Conservation (phyloP, 495 filamentous ascomycete species). For the Penicillium simplicissimum region DNA sequence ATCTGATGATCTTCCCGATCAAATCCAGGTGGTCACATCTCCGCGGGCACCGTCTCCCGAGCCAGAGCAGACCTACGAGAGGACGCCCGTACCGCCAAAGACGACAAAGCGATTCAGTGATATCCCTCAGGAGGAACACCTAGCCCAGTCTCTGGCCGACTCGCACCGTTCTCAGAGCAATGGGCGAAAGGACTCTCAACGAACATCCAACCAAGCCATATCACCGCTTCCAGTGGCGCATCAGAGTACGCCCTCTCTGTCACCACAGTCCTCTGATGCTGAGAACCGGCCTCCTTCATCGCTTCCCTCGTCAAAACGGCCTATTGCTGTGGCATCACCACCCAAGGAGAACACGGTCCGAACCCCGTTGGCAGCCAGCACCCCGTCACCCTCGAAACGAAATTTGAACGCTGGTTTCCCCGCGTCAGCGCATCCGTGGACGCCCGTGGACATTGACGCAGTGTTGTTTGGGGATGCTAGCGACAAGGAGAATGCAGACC, state of each 20-base stretch:
- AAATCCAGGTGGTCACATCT: slow-evolving; percentile 27
- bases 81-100: slow-evolving; percentile 43
- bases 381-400: slow-evolving; percentile 70
- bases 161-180: slow-evolving; percentile 24
- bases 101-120: slow-evolving; percentile 48
- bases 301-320: slow-evolving; percentile 46
- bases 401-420: slow-evolving; percentile 56
- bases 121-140: slow-evolving; percentile 44
- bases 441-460: slow-evolving; percentile 67
- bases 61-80: slow-evolving; percentile 22
- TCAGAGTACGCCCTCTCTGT: slow-evolving; percentile 55
- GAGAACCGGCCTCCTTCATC: slow-evolving; percentile 75
- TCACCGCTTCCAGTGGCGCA: slow-evolving; percentile 37
- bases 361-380: slow-evolving; percentile 53
- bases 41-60: slow-evolving; percentile 25
- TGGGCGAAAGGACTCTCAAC: slow-evolving; percentile 10
- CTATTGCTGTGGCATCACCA: slow-evolving; percentile 36
- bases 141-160: slow-evolving; percentile 34
- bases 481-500: slow-evolving; percentile 58
- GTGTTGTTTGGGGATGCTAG: slow-evolving; percentile 48
- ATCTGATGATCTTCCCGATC: slow-evolving; percentile 28
- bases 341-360: slow-evolving; percentile 39
- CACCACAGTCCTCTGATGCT: slow-evolving; percentile 76
- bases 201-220: slow-evolving; percentile 23
- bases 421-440: slow-evolving; percentile 68